Conservation (phyloP, 352 stramenopile species). For the Phytophthora citrophthora region DNA sequence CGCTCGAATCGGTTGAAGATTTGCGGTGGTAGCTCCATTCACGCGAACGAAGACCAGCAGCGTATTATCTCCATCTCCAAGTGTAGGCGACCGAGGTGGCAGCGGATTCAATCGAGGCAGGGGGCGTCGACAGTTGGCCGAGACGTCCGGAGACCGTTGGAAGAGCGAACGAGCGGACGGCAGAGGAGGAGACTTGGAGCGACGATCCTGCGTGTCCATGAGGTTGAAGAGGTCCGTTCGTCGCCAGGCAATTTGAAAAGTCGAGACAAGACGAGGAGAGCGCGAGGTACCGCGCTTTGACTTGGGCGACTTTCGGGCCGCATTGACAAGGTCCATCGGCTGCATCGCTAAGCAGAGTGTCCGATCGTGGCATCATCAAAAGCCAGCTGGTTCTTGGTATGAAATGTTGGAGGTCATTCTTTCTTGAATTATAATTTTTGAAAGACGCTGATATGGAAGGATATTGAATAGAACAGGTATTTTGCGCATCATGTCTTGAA, state of each 20-base stretch:
- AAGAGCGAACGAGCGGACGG: conserved; percentile 28
- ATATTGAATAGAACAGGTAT: not conserved
- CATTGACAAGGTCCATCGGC: conserved; percentile 17
- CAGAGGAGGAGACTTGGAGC: conserved; percentile 16
- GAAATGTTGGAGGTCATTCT: too few species aligned
- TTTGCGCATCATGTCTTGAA: not conserved
- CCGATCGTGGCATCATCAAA: conserved; percentile 25
- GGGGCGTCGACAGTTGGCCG: conserved; percentile 16
- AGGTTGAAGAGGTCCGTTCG: not conserved
- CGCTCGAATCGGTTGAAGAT: not conserved
- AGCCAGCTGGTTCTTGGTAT: not conserved
- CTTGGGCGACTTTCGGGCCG: not conserved
- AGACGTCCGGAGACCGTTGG: conserved; percentile 12
- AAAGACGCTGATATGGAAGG: not conserved
- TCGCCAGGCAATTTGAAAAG: conserved; percentile 24
- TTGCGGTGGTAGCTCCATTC: not conserved
- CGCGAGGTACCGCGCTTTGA: not conserved
- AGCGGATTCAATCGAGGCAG: conserved; percentile 25
- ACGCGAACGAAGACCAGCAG: conserved; percentile 28
- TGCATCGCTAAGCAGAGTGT: conserved; percentile 20
- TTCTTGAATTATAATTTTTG: not conserved
- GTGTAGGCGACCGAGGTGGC: conserved; percentile 9
- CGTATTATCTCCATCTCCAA: conserved; percentile 13
- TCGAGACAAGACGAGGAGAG: conserved; percentile 2
- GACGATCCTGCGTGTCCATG: conserved; percentile 6